Evolutionary conservation across 257 asterid genomes (phyloP), one percentile per base, ranked within the genome.

Genomic region (Orobanche coerulescens): DNA sequence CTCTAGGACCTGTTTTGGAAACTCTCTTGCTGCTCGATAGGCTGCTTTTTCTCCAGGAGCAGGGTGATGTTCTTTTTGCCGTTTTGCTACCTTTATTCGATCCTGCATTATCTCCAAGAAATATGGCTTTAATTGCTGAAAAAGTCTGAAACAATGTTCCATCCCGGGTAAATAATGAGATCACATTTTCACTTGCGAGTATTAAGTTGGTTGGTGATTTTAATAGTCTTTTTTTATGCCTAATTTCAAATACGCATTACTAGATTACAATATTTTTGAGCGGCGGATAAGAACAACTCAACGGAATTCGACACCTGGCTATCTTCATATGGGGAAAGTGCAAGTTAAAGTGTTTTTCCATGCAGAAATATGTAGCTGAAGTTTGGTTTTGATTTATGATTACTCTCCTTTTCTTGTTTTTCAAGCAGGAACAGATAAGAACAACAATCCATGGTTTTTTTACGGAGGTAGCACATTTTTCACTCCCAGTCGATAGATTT

Each of bases 1-100:
- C 94, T 69, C 58, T 88, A 58, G 96, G 95, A 48, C 95, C 95
- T 2, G 71, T 86, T 70, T 63, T 92, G 79, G 98, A 92, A 73
- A 88, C 97, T 46, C 39, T 86, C 23, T 54, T 92, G 69, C 84
- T 89, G 51, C 98, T 93, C 19, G 97, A 93, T 73, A 79, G 97
- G 62, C 65, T 92, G 25, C 61, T 89, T 61, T 87, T 78, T 82
- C 96, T 89, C 73, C 97, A 89, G 80, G 97, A 88, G 74, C 85
- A 78, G 62, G 75, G 72, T 50, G 58, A 75, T 65, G 57, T 48
- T 28, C 57, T 78, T 58, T 44, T 73, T 53, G 84, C 78, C 6
- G 78, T 68, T 58, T 63, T 84, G 81, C 53, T 84, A 25, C 91
- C 95, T 28, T 53, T 93, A 70, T 93, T 93, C 37, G 83, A 86